Evolutionary conservation across 179 eudicot genomes (phyloP).

Genomic region (Spergularia azorica): DNA sequence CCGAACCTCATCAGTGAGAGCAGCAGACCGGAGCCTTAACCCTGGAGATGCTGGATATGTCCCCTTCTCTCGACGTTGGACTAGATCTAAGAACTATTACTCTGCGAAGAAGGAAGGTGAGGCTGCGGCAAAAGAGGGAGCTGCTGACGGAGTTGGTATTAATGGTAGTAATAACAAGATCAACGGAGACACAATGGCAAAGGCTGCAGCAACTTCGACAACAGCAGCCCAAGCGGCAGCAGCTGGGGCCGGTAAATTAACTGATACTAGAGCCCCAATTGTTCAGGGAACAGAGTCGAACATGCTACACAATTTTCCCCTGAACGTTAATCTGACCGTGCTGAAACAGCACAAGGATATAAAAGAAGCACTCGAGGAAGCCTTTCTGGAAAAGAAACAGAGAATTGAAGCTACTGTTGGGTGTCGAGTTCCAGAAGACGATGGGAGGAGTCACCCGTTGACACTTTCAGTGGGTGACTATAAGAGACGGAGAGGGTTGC

Average conservation of each 20-base stretch:
- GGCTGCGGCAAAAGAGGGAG: constrained; percentile 20
- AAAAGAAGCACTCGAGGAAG: constrained; percentile 56
- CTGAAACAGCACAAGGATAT: constrained; percentile 75
- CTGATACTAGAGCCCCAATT: constrained; percentile 81
- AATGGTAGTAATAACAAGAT: neutral
- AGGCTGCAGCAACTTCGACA: constrained; percentile 50
- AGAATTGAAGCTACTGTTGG: constrained; percentile 78
- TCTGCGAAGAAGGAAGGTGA: constrained; percentile 43
- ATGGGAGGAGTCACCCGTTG: constrained; percentile 75
- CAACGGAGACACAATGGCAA: constrained; percentile 8
- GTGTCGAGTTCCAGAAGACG: constrained; percentile 65
- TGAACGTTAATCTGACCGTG: constrained; percentile 59
- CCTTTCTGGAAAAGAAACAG: constrained; percentile 82
- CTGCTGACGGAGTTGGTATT: constrained; percentile 23
- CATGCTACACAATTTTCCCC: constrained; percentile 65
- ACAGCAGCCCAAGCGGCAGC: constrained; percentile 75
- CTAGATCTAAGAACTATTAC: constrained; percentile 83
- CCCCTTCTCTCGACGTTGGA: constrained; percentile 95
- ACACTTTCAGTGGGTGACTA: constrained; percentile 88
- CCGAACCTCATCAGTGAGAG: constrained; percentile 64
- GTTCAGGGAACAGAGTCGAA: constrained; percentile 77
- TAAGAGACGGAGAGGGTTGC: constrained; percentile 84
- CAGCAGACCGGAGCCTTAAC: constrained; percentile 47
- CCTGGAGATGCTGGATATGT: constrained; percentile 95
- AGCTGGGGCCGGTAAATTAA: constrained; percentile 81